Evolutionary conservation across 495 filamentous ascomycete species (phyloP), one percentile per base, ranked within the genome.

Genomic region (Xylaria flabelliformis): DNA sequence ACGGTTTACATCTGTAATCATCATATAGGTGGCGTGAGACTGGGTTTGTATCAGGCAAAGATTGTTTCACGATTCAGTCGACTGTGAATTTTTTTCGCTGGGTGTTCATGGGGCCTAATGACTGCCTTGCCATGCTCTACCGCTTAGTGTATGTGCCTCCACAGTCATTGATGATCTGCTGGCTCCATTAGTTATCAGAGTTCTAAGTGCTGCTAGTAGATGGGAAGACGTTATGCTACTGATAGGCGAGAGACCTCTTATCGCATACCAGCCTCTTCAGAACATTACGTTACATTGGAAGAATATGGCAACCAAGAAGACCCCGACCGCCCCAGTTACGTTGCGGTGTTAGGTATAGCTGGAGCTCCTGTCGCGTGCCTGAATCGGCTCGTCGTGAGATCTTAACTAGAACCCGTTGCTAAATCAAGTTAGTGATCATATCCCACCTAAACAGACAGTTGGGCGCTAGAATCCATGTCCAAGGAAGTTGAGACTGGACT

Each of bases 251-350:
- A 41, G 19, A 42, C 13, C n/a, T 36, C 42, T 51, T 34, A 34
- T 64, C 59, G n/a, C 21, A 10, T 19, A 41, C 32, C 39, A 9
- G 46, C 53, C 12, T 55, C 21, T 19, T 42, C 19, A 29, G 63
- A 15, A 8, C 17, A 34, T 53, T 72, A 55, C 51, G 9, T 79
- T 81, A 90, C 69, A 94, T 64, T n/a, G 92, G 93, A 73, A 97
- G 80, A 46, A 97, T 86, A 85, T 97, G 93, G 79, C 95, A 98
- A 42, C 95, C 95, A 71, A 98, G 82, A 74, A 95, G 79, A 5
- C 95, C 95, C 75, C 93, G 87, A 10, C 95, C 95, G 59, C 95
- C 95, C 95, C 95, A 98, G 77, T 93, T 84, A 53, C 87, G 86
- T 69, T 89, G 85, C 53, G 95, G 95, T 65, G 83, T 91, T 70